Base-by-base conservation (phyloP, 306 rosid species). In the Hippophae gyantsensis region DNA sequence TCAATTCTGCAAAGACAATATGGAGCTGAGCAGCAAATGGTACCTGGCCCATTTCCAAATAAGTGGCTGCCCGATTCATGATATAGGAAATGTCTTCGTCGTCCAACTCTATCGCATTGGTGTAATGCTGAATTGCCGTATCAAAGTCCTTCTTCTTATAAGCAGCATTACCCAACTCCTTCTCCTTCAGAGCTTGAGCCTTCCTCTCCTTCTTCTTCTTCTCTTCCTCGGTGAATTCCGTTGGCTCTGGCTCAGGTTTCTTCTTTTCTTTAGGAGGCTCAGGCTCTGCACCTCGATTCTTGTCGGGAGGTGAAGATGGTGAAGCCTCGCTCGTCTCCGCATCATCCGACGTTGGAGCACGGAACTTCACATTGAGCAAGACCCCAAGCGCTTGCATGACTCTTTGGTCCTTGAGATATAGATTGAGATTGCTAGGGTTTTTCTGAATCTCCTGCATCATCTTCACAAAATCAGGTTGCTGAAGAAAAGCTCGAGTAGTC, bases 71-170 rank as follows among this genome's bases (percentile, higher is more conserved):
- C 1, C 97, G 95, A 62, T 92, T 92, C 1, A 87, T 74, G 63
- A 86, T 67, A 13, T 43, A 92, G 2, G 97, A 92, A 7, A 88
- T 86, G 38, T 88, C 96, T 41, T 84, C 85, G 58, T 88, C 95
- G 76, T 88, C 90, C 63, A 92, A 71, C 67, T 88, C 96, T 66
- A 88, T 43, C 1, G 99, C 99, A 65, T 82, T 88, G 0, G 95
- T 42, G 43, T 92, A 92, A 69, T 88, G 90, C 25, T 79, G 75
- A 62, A 92, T 84, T 0, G 99, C 99, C 0, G 89, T 66, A 6
- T 92, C 90, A 13, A 92, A 92, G 52, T 92, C 88, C 86, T 92
- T 92, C 93, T 92, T 88, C 67, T 85, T 92, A 48, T 92, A 92
- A 0, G 99, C 90, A 0, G 77, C 95, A 83, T 92, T 92, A 43